Conservation (phyloP, 2,329 filamentous ascomycete species). For the Metarhizium guizhouense region DNA sequence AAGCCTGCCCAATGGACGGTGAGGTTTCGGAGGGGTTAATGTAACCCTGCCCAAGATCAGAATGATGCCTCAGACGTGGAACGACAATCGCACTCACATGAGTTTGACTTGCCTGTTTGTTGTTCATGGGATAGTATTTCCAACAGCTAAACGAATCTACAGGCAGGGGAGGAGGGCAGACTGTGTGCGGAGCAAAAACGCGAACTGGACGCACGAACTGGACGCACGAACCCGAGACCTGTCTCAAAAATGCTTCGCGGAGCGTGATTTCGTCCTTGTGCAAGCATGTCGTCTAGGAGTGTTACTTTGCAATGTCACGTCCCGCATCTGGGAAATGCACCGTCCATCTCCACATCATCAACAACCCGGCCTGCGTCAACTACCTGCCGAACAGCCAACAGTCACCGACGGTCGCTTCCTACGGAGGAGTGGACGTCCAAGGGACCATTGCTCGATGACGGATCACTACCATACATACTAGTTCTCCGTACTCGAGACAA, state of each 20-base stretch:
- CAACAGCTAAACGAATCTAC: background rate
- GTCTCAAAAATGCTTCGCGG: background rate
- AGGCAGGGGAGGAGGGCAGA: background rate
- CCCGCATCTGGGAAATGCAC: background rate
- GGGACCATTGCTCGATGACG: background rate
- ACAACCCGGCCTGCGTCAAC: too few relatives aligned
- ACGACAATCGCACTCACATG: background rate
- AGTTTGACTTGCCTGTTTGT: background rate
- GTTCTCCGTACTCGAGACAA: background rate
- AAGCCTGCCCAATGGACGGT: background rate
- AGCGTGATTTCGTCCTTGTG: background rate
- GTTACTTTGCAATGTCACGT: constrained; percentile 3
- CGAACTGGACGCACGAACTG: background rate
- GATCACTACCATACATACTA: too few relatives aligned
- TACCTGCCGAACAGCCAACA: too few relatives aligned
- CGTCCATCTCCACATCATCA: background rate
- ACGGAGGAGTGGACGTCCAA: background rate
- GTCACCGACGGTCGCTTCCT: background rate
- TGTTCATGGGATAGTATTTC: background rate
- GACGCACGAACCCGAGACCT: background rate
- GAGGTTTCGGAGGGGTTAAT: background rate
- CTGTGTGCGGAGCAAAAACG: background rate
- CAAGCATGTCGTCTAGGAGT: background rate
- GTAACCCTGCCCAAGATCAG: background rate
- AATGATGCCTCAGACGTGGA: background rate